phyloP scores from a whole-genome alignment of 2,329 filamentous ascomycete species.

The Pseudogymnoascus sp. region DNA sequence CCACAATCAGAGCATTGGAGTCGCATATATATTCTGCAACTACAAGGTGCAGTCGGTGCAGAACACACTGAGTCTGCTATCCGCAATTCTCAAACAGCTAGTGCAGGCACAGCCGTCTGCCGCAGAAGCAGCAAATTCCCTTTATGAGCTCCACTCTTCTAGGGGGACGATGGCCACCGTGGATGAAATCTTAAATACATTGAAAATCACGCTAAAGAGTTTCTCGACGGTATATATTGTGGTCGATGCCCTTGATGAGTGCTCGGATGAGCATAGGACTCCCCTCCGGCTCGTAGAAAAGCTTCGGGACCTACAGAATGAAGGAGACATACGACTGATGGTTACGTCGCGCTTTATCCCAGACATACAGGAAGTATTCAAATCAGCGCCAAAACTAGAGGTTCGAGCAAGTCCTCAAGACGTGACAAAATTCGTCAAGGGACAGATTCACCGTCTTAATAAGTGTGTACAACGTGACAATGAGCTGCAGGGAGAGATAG shows the following conservation, averaged over 20 bases:
- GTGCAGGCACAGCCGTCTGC: conserved; percentile 8
- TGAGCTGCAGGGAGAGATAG: background rate
- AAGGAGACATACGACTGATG: background rate
- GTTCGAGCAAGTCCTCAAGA: background rate
- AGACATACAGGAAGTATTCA: conserved; percentile 50
- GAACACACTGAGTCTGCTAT: conserved; percentile 15
- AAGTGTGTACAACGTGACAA: background rate
- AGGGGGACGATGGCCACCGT: background rate
- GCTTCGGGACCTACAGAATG: background rate
- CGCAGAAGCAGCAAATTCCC: background rate
- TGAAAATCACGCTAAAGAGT: conserved; percentile 14
- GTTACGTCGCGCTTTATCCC: conserved; percentile 32
- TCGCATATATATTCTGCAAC: conserved; percentile 33
- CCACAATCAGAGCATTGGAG: conserved; percentile 14
- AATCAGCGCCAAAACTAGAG: conserved; percentile 17
- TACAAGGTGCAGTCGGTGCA: conserved; percentile 27
- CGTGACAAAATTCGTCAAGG: background rate
- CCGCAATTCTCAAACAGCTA: conserved; percentile 25
- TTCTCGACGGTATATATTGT: conserved; percentile 18
- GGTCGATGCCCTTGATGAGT: conserved; percentile 19
- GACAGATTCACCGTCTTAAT: background rate
- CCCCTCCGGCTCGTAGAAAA: background rate
- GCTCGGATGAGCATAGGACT: background rate
- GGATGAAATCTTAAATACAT: conserved; percentile 14
- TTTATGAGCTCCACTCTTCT: background rate